phyloP scores from a whole-genome alignment of 148 eudicot genomes.

The Agrostemma githago region DNA sequence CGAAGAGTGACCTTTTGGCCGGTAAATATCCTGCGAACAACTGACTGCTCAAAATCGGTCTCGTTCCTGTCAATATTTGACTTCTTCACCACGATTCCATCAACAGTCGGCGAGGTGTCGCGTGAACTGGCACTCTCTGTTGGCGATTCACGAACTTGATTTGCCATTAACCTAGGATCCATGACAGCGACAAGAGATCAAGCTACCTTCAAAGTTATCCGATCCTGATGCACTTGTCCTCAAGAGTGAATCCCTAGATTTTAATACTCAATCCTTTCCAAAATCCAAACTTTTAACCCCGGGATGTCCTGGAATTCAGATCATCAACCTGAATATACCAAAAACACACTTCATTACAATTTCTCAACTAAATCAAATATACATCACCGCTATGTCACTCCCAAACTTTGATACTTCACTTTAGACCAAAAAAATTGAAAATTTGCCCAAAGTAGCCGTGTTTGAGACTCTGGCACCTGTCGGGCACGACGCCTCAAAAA shows the following conservation, averaged over 20 bases:
- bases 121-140: slow-evolving; percentile 95
- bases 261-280: neutral
- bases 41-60: slow-evolving; percentile 82
- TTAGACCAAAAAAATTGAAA: no score
- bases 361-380: neutral
- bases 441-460: no score
- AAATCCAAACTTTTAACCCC: neutral
- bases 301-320: neutral
- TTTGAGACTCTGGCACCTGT: no score
- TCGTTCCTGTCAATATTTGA: slow-evolving; percentile 67
- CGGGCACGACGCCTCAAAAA: no score
- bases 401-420: neutral
- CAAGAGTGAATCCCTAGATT: neutral
- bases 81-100: slow-evolving; percentile 60
- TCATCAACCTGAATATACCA: slow-evolving; percentile 6
- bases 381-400: neutral
- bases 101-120: slow-evolving; percentile 81
- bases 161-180: slow-evolving; percentile 49
- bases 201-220: neutral
- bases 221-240: neutral
- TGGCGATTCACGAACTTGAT: slow-evolving; percentile 75
- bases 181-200: slow-evolving; percentile 13
- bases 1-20: slow-evolving; percentile 71
- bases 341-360: neutral
- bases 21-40: slow-evolving; percentile 54